Percentiles rank a stretch among this genome's conserved stretches.
Conservation (phyloP, 2,329 filamentous ascomycete genomes). For the Colletotrichum sansevieriae region DNA sequence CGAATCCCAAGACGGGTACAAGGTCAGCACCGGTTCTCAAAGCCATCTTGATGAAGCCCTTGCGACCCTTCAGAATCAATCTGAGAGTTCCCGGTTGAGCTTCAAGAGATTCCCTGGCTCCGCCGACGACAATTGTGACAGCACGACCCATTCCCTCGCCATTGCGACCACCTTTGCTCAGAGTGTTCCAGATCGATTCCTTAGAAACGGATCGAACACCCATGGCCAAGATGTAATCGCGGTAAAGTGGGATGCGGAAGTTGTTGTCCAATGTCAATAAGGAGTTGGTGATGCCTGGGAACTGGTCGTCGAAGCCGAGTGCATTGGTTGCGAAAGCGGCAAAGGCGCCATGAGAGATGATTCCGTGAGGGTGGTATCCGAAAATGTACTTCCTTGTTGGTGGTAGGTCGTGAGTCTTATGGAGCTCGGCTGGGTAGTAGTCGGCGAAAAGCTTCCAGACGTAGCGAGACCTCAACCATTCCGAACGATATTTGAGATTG, state of each 20-base stretch:
- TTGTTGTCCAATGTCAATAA: constrained; percentile 95
- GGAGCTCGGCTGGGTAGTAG: constrained; percentile 91
- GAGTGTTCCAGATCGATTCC: constrained; percentile 89
- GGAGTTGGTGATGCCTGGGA: constrained; percentile 95
- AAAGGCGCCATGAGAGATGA: constrained; percentile 97
- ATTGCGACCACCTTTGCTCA: constrained; percentile 83
- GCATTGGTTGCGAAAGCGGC: constrained; percentile 92
- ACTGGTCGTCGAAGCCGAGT: constrained; percentile 86
- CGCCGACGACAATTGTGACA: constrained; percentile 95
- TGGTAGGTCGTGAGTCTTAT: constrained; percentile 84
- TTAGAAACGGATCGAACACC: constrained; percentile 91
- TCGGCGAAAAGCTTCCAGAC: constrained; percentile 91
- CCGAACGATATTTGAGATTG: constrained; percentile 78
- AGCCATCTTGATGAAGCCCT: constrained; percentile 94
- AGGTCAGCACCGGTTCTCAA: constrained; percentile 93
- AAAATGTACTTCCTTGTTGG: constrained; percentile 94
- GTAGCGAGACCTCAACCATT: constrained; percentile 78
- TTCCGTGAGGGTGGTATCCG: constrained; percentile 96
- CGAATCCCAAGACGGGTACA: constrained; percentile 91
- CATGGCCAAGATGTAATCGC: constrained; percentile 92
- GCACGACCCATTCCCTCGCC: constrained; percentile 91
- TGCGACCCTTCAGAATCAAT: constrained; percentile 84
- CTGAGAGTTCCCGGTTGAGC: constrained; percentile 82
- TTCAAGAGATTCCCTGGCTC: constrained; percentile 91
- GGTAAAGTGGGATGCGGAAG: constrained; percentile 92